These are phyloP conservation scores for Purpureocillium takamizusanense DNA, from an alignment of 2,329 filamentous ascomycete species.

Conservation along the genomic window DNA sequence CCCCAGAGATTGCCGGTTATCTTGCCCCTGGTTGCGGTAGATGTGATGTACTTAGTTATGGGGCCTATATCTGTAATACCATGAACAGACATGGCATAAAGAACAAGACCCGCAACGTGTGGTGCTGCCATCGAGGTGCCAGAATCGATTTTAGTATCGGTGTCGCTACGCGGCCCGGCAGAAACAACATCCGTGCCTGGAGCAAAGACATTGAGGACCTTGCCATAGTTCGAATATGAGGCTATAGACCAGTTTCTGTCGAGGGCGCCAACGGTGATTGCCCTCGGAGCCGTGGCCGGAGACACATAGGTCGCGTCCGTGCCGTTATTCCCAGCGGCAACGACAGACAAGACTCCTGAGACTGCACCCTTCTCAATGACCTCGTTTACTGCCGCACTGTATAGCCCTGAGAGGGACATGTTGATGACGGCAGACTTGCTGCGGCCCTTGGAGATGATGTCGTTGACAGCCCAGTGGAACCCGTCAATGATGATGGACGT, in stretches of 20 bases:
- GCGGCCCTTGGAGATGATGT: slow-evolving; percentile 31
- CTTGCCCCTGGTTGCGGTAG: slow-evolving; percentile 29
- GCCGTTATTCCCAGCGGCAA: slow-evolving; percentile 46
- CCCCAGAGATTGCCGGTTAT: slow-evolving; percentile 27
- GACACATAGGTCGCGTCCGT: slow-evolving; percentile 14
- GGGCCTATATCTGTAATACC: slow-evolving; percentile 20
- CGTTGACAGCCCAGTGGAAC: slow-evolving; percentile 32
- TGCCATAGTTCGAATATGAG: slow-evolving; percentile 42
- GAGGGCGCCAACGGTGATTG: slow-evolving; percentile 25
- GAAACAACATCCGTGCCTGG: no score
- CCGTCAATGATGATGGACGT: slow-evolving; percentile 23
- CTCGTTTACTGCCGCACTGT: slow-evolving; percentile 37
- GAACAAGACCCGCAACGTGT: slow-evolving; percentile 48
- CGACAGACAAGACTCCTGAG: slow-evolving; percentile 39
- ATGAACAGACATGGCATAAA: slow-evolving; percentile 36
- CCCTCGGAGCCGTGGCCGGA: slow-evolving; percentile 20
- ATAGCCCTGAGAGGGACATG: slow-evolving; percentile 44
- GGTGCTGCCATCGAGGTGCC: slow-evolving; percentile 59
- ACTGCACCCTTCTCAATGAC: slow-evolving; percentile 35
- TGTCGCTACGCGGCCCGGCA: slow-evolving; percentile 30
- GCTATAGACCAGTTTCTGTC: slow-evolving; percentile 29
- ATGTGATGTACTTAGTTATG: slow-evolving; percentile 31
- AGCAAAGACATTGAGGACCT: slow-evolving; percentile 39
- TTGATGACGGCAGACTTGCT: slow-evolving; percentile 35
- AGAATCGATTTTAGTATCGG: slow-evolving; percentile 36